phyloP scores from a whole-genome alignment of 306 rosid species.

The Rosa rugosa region DNA sequence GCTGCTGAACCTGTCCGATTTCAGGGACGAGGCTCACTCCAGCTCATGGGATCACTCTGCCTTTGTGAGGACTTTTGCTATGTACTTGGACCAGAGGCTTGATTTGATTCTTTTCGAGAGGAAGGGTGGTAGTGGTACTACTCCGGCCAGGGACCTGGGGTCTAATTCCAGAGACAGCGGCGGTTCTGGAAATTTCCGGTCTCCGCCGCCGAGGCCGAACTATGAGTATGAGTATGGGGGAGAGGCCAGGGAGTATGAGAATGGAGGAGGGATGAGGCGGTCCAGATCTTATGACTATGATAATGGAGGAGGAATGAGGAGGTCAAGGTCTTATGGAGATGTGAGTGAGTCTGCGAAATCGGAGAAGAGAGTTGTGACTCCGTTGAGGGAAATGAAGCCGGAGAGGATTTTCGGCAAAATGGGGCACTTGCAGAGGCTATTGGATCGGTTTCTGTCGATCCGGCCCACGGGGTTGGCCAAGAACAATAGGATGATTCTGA shows the following conservation, averaged over 20 bases:
- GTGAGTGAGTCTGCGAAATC: conserved; percentile 52
- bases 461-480: conserved; percentile 94
- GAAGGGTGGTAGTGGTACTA: conserved; percentile 34
- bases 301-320: conserved; percentile 54
- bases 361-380: conserved; percentile 62
- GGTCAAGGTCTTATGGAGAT: conserved; percentile 86
- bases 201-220: conserved; percentile 64
- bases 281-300: conserved; percentile 32
- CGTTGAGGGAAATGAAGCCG: conserved; percentile 81
- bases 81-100: conserved; percentile 89
- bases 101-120: conserved; percentile 68
- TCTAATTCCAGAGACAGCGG: background rate
- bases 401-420: conserved; percentile 87
- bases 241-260: conserved; percentile 49
- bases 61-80: conserved; percentile 79
- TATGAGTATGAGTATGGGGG: conserved; percentile 66
- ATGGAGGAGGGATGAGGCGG: conserved; percentile 69
- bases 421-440: conserved; percentile 86
- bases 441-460: conserved; percentile 84
- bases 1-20: conserved; percentile 85
- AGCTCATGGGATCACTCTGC: conserved; percentile 98
- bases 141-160: background rate
- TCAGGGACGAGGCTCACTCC: conserved; percentile 95
- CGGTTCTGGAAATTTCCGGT: conserved; percentile 48
- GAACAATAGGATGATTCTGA: conserved; percentile 72